Evolutionary conservation across 2,329 filamentous ascomycete genomes (phyloP).

Genomic region (Dendryphion nanum): DNA sequence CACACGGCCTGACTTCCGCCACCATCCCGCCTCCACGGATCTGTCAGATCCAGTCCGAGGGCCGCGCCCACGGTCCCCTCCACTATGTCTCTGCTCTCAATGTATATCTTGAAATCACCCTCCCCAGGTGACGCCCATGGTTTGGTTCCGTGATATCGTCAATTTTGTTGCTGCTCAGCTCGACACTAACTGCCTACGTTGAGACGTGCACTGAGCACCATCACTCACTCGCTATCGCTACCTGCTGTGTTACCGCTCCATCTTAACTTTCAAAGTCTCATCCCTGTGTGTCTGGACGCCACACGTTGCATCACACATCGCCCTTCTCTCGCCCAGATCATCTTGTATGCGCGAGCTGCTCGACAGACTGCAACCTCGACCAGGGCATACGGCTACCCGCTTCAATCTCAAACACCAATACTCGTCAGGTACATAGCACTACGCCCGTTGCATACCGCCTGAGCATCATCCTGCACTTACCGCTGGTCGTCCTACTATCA

Average conservation of each 20-base stretch:
- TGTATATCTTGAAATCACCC: too few species aligned
- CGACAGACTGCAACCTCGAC: conserved; percentile 10
- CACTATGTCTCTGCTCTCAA: too few species aligned
- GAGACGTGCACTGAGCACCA: too few species aligned
- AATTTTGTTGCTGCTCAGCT: too few species aligned
- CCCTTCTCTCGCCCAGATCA: conserved; percentile 2
- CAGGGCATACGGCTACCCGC: conserved; percentile 8
- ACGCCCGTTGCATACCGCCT: conserved; percentile 9
- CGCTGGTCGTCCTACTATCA: conserved; percentile 6
- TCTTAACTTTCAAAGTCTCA: too few species aligned
- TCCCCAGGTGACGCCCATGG: too few species aligned
- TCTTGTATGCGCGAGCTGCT: conserved; percentile 4
- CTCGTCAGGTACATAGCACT: conserved; percentile 8
- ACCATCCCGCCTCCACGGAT: too few species aligned
- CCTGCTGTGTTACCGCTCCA: conserved; percentile 10
- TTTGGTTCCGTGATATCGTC: too few species aligned
- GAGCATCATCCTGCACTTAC: conserved; percentile 2
- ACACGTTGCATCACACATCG: conserved; percentile 9
- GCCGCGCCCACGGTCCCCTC: too few species aligned
- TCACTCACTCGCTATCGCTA: conserved; percentile 5
- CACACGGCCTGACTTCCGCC: too few species aligned
- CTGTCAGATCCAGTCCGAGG: too few species aligned
- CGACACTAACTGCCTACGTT: too few species aligned
- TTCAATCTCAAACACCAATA: conserved; percentile 4
- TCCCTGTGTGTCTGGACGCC: conserved; percentile 5